A percentile compares a stretch with the other conserved stretches of the same genome.
Conservation (phyloP, 352 stramenopile species). For the Phytophthora sansomeana region DNA sequence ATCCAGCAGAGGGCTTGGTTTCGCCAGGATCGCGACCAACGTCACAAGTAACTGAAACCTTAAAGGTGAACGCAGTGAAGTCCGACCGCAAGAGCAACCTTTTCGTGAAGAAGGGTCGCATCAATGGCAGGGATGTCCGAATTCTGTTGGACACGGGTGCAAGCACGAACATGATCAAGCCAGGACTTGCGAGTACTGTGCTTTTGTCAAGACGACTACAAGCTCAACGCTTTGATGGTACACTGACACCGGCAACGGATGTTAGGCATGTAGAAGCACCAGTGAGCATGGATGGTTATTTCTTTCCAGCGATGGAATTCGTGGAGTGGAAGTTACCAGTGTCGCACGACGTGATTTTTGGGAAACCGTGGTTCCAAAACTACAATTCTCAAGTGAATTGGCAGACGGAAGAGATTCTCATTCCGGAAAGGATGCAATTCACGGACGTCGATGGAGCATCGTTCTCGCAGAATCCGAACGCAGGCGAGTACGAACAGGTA, state of each 20-base stretch:
- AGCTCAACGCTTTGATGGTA: constrained; percentile 13
- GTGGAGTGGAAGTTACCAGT: constrained; percentile 14
- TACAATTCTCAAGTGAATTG: constrained; percentile 16
- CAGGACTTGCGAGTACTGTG: constrained; percentile 5
- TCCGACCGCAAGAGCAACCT: constrained; percentile 4
- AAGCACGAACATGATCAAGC: constrained; percentile 19
- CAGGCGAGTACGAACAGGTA: constrained; percentile 11
- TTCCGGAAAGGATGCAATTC: constrained; percentile 4
- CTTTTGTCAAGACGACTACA: not conserved
- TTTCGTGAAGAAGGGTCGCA: constrained; percentile 3
- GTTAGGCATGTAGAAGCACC: constrained; percentile 18
- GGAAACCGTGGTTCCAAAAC: constrained; percentile 24
- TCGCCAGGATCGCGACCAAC: constrained; percentile 1
- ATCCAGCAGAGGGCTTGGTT: constrained; percentile 3
- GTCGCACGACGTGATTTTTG: constrained; percentile 26
- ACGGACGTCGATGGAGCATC: constrained; percentile 12
- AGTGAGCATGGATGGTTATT: constrained; percentile 16
- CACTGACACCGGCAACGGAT: constrained; percentile 8
- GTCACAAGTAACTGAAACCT: not conserved
- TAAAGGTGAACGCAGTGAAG: not conserved
- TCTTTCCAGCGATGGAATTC: constrained; percentile 16
- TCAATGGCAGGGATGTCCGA: constrained; percentile 10
- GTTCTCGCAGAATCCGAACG: constrained; percentile 3
- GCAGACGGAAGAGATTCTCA: constrained; percentile 13
- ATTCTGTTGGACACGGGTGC: constrained; percentile 16